Base-by-base conservation (phyloP, 108 stramenopile genomes). In the Aurantiochytrium sp. region DNA sequence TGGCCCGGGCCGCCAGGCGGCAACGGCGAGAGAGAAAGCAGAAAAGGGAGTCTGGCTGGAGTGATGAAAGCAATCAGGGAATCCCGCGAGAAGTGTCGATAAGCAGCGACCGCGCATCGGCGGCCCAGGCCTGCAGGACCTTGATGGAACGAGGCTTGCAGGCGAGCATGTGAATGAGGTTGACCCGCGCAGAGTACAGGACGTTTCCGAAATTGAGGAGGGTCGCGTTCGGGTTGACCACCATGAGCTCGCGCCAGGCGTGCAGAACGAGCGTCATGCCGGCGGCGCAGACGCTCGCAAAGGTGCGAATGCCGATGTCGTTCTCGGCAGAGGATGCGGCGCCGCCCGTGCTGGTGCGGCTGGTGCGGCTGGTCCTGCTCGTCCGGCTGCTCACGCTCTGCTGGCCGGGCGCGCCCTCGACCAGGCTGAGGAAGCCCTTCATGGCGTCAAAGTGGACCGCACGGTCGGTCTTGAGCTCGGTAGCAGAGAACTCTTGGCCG, bases 81-180 rank as follows among this genome's bases (percentile, higher is more conserved):
- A 48, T 41, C 19, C 73, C 73, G 45, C 39, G 21, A 22, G 21
- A 22, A 81, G 45, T 6, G 8, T 81, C 73, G 27, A 81, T 30
- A 42, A 81, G 73, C 17, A 48, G 42, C 39, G 39, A 27, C 10
- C 45, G 42, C 8, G 45, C 42, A 42, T 24, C 45, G 15, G 39
- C 17, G 45, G 73, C 45, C 73, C 73, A 81, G 3, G 39, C n/a
- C 73, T 48, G 45, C 15, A 81, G 45, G 24, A 48, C 24, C 42
- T 48, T 41, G 1, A 81, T 37, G 27, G 73, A 81, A 21, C 73
- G 73, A 22, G 73, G 73, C 42, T 81, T 81, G 73, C 73, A 81
- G 45, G 73, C 73, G 6, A 81, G 45, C 39, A 81, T 41, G 4
- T 81, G 45, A 6, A 81, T n/a, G n/a, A 81, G 73, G 27, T 48